A percentile compares a stretch with the other conserved stretches of the same genome.
phyloP scores from a whole-genome alignment of 805 yeast genomes.

The Yamadazyma takamatsuzukensis region DNA sequence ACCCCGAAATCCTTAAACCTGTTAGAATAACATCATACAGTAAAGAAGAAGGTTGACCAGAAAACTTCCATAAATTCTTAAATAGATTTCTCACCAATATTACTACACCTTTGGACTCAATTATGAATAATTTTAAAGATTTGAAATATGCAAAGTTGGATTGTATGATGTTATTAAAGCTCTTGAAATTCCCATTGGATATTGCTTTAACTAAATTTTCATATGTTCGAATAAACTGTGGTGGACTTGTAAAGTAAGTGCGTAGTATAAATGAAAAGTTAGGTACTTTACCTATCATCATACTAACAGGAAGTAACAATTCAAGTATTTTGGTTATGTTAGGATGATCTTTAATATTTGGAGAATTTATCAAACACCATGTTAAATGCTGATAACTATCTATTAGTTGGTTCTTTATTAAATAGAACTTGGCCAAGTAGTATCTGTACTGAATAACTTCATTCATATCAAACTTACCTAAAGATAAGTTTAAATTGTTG shows the following conservation, averaged over 20 bases:
- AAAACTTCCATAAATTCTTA: conserved; percentile 27
- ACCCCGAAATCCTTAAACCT: conserved; percentile 15
- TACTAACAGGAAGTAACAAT: conserved; percentile 49
- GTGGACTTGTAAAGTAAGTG: conserved; percentile 10
- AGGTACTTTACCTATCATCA: conserved; percentile 55
- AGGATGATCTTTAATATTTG: conserved; percentile 19
- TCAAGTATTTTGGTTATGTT: conserved; percentile 43
- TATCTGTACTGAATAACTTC: conserved; percentile 53
- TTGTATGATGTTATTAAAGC: conserved; percentile 27
- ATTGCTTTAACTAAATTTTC: conserved; percentile 31
- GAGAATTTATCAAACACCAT: conserved; percentile 49
- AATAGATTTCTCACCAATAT: conserved; percentile 45
- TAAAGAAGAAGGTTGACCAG: conserved; percentile 22
- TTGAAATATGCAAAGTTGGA: conserved; percentile 33
- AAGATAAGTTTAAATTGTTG: conserved; percentile 46
- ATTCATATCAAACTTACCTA: conserved; percentile 34
- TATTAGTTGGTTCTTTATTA: conserved; percentile 48
- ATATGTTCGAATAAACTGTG: conserved; percentile 28
- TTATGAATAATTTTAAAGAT: conserved; percentile 32
- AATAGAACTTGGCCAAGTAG: conserved; percentile 50
- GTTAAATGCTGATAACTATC: conserved; percentile 48
- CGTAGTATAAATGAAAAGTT: conserved; percentile 16
- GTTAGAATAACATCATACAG: conserved; percentile 23
- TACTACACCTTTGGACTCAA: conserved; percentile 44
- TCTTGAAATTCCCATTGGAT: conserved; percentile 39